These are phyloP conservation scores for Ceratocystis harringtonii DNA, from an alignment of 2,329 filamentous ascomycete genomes.

Conservation along the genomic window DNA sequence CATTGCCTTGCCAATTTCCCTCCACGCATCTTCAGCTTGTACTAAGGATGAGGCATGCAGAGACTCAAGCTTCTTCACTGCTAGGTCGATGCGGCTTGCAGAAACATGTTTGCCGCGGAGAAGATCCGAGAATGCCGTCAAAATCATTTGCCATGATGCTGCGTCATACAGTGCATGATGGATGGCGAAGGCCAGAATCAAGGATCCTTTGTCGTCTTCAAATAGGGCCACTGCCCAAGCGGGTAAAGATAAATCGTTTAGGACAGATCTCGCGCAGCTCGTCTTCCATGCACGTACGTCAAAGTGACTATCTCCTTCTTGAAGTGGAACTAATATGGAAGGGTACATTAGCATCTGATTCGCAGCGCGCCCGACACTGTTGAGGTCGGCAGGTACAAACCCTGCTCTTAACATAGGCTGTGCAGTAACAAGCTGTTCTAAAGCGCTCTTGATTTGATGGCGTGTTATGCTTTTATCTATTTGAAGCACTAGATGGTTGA, in stretches of 20 bases:
- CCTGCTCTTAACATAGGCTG: slow-evolving; percentile 66
- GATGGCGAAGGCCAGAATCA: slow-evolving; percentile 32
- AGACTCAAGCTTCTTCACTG: not conserved
- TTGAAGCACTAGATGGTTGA: slow-evolving; percentile 53
- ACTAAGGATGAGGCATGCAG: slow-evolving; percentile 1
- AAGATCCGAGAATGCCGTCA: slow-evolving; percentile 39
- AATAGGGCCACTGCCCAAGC: slow-evolving; percentile 49
- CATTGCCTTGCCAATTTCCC: slow-evolving; percentile 33
- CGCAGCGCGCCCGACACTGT: not conserved
- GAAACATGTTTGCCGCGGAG: slow-evolving; percentile 20
- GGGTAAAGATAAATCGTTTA: slow-evolving; percentile 35
- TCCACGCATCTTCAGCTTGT: slow-evolving; percentile 47
- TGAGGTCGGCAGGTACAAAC: slow-evolving; percentile 39
- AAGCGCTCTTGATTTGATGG: slow-evolving; percentile 38
- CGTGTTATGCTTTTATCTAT: slow-evolving; percentile 30
- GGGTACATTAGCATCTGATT: slow-evolving; percentile 12
- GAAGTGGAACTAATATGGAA: not conserved
- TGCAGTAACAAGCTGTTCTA: slow-evolving; percentile 35
- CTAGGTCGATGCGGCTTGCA: not conserved
- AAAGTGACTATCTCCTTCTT: slow-evolving; percentile 19
- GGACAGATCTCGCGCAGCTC: slow-evolving; percentile 23
- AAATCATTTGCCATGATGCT: slow-evolving; percentile 49
- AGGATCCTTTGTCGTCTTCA: slow-evolving; percentile 17
- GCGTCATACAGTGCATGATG: slow-evolving; percentile 85
- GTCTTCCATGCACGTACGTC: slow-evolving; percentile 27